These are phyloP conservation scores for Eruca vesicaria DNA, from an alignment of 441 rosid genomes.

Conservation along the genomic window DNA sequence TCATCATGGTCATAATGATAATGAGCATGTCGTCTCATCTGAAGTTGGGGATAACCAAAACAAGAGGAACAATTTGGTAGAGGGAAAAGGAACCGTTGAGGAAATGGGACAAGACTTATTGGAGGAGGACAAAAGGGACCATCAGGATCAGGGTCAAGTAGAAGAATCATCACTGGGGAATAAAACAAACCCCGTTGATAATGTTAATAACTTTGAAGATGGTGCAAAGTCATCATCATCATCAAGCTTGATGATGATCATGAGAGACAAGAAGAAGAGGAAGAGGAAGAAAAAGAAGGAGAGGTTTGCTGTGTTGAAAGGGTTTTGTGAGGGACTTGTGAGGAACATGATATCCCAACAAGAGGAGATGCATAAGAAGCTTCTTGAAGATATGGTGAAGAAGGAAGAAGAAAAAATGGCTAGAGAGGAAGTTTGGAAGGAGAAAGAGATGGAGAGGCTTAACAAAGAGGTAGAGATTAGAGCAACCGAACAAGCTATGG, in stretches of 20 bases:
- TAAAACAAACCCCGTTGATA: background rate
- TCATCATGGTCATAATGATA: slow-evolving; percentile 32
- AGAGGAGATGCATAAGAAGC: slow-evolving; percentile 73
- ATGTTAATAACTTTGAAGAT: slow-evolving; percentile 5
- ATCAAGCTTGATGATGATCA: slow-evolving; percentile 28
- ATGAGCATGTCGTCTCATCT: slow-evolving; percentile 22
- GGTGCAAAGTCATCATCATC: slow-evolving; percentile 27
- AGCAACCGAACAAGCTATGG: slow-evolving; percentile 64
- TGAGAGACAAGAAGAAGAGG: slow-evolving; percentile 33
- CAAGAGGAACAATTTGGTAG: slow-evolving; percentile 17
- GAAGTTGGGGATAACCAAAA: slow-evolving; percentile 22
- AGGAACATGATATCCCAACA: slow-evolving; percentile 65
- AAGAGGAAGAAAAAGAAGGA: slow-evolving; percentile 44
- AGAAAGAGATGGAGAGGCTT: slow-evolving; percentile 64
- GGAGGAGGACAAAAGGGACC: slow-evolving; percentile 23
- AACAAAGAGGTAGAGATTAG: slow-evolving; percentile 65
- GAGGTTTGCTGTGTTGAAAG: slow-evolving; percentile 58
- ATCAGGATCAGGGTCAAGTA: slow-evolving; percentile 23
- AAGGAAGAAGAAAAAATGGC: slow-evolving; percentile 68
- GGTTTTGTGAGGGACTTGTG: slow-evolving; percentile 71
- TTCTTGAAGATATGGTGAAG: slow-evolving; percentile 67
- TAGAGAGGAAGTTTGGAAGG: slow-evolving; percentile 84
- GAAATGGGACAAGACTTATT: slow-evolving; percentile 36
- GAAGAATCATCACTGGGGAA: slow-evolving; percentile 24
- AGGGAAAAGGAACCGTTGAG: slow-evolving; percentile 21